Base-by-base conservation (phyloP, 805 yeast genomes). In the Saccharomyces paradoxus region DNA sequence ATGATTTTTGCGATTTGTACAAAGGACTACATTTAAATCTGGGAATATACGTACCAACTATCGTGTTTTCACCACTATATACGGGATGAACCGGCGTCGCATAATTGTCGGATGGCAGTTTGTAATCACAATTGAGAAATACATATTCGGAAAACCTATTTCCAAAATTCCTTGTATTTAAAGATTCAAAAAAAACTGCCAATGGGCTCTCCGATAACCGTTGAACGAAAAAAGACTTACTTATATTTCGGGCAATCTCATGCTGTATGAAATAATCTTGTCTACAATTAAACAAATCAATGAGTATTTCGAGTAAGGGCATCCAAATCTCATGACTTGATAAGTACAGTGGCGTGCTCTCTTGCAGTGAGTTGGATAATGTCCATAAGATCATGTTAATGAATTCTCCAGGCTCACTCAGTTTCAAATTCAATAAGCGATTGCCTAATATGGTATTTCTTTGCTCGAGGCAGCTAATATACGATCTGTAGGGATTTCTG, bases 321-420 rank as follows among this genome's bases (percentile, higher is more conserved):
- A 61, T 41, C 71, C 73, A 69, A 22, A 60, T 52, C 4, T 64
- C 63, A 28, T 58, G 60, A 37, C 63, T 56, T 8, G 60, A 50
- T 14, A 56, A n/a, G 52, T 51, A 63, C 8, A 56, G 51, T 10
- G 53, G 54, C 14, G 50, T 37, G 49, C 55, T 53, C 1, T 56
- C 55, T 48, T 50, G 58, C 26, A 59, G 44, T 27, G 68, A 66
- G 48, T 56, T 58, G 1, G 60, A 55, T 30, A 68, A 50, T 4
- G 71, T 62, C 69, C 68, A 66, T 4, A 59, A 46, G 24, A 68
- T 54, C 59, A 63, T 59, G 51, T 64, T 66, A 51, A 61, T 55
- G 29, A 68, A 63, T 41, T 59, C 63, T 4, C 65, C 67, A 3
- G 58, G 60, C 28, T 59, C 55, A 26, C 49, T 58, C 49, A 68